Evolutionary conservation across 306 rosid species (phyloP), one percentile per base, ranked within the genome.

Genomic region (Nissolia schottii): DNA sequence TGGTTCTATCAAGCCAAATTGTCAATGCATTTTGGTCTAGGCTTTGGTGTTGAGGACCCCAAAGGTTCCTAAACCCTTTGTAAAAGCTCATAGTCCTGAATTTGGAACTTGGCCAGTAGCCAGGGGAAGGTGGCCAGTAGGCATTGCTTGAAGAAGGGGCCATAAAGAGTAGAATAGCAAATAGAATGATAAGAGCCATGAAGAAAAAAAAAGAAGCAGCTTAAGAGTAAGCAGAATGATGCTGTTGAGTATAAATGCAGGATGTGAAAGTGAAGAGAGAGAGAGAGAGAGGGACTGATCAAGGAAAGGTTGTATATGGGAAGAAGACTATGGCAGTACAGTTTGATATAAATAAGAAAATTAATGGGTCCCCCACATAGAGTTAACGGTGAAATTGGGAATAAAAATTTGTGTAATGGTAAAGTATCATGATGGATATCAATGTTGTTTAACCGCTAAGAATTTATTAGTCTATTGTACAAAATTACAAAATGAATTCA

Each of bases 31-130:
- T 78, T 64, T 87, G 87, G 83, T 83, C 84, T 23, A 81, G 27
- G 20, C 81, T 73, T 69, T 91, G 97, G 70, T 94, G 99, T 34
- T 87, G 83, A 79, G 95, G 87, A 51, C 99, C 97, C 99, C 99
- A 94, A 16, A 94, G 95, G 29, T 92, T 87, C 62, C 68, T 84
- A 57, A 77, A 91, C 11, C 96, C 97, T 65, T 64, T 63, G 73
- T 86, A 76, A 64, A 94, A 94, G 73, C 71, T 87, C 49, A 84
- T 70, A 5, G 97, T 24, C 79, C 79, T 84, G 88, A 94, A 82
- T 57, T 77, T 87, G 20, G 87, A 80, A 76, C 99, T 94, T 31
- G 99, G 99, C 97, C 97, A 77, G 84, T 83, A 94, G 4, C 96
- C 97, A 25, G 97, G 90, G 32, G 99, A 91, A 65, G 97, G 93